phyloP scores from a whole-genome alignment of 306 rosid species.

The Malus orientalis region DNA sequence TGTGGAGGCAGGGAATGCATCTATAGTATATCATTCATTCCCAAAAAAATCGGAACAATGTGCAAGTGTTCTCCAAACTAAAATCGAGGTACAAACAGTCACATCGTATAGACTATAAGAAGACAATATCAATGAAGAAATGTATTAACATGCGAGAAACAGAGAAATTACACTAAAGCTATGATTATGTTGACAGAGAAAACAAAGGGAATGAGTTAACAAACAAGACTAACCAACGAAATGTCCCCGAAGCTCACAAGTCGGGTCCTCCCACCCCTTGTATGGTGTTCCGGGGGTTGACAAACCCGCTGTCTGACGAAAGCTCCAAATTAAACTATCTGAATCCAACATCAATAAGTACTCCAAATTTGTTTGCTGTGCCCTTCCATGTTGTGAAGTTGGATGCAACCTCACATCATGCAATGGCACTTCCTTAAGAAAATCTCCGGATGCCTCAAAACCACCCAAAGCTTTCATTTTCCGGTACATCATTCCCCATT shows the following conservation, averaged over 20 bases:
- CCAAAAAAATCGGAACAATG: background rate
- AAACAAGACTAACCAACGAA: conserved; percentile 55
- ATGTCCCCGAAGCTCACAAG: conserved; percentile 72
- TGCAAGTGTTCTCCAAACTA: background rate
- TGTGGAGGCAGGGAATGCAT: background rate
- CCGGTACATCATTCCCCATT: conserved; percentile 58
- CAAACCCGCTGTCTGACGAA: conserved; percentile 69
- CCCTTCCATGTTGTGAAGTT: conserved; percentile 42
- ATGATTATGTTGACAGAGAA: background rate
- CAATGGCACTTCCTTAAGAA: conserved; percentile 62
- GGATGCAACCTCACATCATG: conserved; percentile 54
- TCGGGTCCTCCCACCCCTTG: conserved; percentile 57
- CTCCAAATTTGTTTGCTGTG: conserved; percentile 71
- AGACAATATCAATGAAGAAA: background rate
- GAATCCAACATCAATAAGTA: conserved; percentile 70
- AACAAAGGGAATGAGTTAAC: background rate
- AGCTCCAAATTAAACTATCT: conserved; percentile 71
- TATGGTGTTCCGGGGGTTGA: conserved; percentile 59
- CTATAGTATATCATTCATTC: background rate
- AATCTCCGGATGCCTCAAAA: conserved; percentile 25
- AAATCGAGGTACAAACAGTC: background rate
- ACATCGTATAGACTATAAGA: background rate
- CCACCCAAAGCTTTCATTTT: conserved; percentile 37
- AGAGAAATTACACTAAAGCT: background rate
- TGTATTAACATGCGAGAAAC: background rate